Evolutionary conservation across 129 eudicot genomes (phyloP).

Genomic region (Flaveria robusta): DNA sequence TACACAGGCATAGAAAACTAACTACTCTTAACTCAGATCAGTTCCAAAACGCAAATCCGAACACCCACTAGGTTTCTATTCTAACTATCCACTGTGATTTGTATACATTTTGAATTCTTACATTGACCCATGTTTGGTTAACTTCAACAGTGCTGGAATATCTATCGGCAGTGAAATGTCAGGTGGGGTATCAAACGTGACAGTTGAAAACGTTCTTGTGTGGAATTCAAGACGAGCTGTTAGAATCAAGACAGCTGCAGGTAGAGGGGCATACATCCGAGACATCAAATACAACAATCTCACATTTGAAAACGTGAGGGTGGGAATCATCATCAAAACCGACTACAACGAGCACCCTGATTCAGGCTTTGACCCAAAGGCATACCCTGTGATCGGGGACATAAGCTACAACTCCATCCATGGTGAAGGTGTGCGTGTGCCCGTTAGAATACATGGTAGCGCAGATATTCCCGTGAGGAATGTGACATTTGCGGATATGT

Average conservation of each 20-base stretch:
- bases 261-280: constrained; percentile 82
- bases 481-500: constrained; percentile 75
- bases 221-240: constrained; percentile 88
- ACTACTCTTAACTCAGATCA: no score
- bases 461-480: constrained; percentile 63
- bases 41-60: no score
- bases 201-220: constrained; percentile 60
- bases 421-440: constrained; percentile 89
- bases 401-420: constrained; percentile 70
- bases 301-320: constrained; percentile 74
- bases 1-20: no score
- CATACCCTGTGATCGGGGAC: constrained; percentile 61
- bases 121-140: background rate
- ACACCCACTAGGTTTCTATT: background rate
- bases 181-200: constrained; percentile 83
- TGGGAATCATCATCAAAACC: constrained; percentile 88
- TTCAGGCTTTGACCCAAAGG: constrained; percentile 64
- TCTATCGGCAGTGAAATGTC: constrained; percentile 99
- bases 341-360: constrained; percentile 97
- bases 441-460: constrained; percentile 84
- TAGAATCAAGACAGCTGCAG: constrained; percentile 86
- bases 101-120: constrained; percentile 3
- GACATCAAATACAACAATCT: constrained; percentile 64
- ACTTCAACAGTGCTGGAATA: constrained; percentile 72
- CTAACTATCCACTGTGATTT: background rate